phyloP scores from a whole-genome alignment of 495 filamentous ascomycete species.

The Neurospora africana region DNA sequence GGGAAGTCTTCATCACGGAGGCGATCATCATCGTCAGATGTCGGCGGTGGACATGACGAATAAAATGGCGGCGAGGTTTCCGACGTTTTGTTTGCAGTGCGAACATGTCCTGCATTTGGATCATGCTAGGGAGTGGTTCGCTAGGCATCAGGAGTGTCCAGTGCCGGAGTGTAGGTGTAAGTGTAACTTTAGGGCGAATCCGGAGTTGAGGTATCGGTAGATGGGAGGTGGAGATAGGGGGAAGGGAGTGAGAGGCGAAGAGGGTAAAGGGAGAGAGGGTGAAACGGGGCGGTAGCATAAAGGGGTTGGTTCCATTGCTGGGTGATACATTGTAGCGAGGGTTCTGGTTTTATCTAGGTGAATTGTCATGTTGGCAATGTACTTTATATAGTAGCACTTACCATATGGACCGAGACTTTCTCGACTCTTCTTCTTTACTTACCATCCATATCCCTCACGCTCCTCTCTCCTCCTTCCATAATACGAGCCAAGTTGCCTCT shows the following conservation, averaged over 20 bases:
- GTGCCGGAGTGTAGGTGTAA: slow-evolving; percentile 81
- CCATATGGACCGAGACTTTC: neutral
- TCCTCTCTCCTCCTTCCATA: neutral
- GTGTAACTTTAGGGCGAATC: slow-evolving; percentile 49
- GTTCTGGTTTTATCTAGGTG: neutral
- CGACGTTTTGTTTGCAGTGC: slow-evolving; percentile 80
- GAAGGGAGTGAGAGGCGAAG: neutral
- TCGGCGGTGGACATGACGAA: slow-evolving; percentile 41
- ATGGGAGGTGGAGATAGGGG: neutral
- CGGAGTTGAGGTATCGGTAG: slow-evolving; percentile 36
- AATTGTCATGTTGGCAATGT: neutral
- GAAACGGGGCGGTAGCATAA: neutral
- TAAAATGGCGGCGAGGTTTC: slow-evolving; percentile 38
- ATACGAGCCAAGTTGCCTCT: neutral
- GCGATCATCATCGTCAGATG: slow-evolving; percentile 43
- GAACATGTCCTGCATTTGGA: slow-evolving; percentile 84
- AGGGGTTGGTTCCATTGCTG: no score
- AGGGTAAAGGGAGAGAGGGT: neutral
- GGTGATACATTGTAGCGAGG: neutral
- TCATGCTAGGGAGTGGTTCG: slow-evolving; percentile 85
- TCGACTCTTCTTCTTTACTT: neutral
- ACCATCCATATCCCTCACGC: neutral
- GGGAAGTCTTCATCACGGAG: slow-evolving; percentile 21
- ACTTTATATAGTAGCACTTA: neutral
- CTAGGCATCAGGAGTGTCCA: slow-evolving; percentile 67